These are phyloP conservation scores for Biscutella laevigata DNA, from an alignment of 441 rosid species.

Conservation along the genomic window DNA sequence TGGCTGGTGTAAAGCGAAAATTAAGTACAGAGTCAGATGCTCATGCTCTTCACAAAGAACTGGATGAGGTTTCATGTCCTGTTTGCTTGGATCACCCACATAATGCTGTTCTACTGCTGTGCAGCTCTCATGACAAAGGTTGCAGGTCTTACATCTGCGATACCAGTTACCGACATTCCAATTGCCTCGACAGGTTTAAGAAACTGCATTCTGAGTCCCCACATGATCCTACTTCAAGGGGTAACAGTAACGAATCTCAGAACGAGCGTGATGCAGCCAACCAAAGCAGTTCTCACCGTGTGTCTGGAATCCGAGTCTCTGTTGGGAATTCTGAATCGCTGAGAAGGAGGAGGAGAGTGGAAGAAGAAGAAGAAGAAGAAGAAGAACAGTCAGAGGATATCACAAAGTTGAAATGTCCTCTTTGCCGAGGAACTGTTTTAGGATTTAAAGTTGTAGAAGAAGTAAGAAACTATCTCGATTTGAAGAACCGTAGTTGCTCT, in stretches of 20 bases:
- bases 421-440: constrained; percentile 49
- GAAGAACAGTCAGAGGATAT: constrained; percentile 32
- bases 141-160: constrained; percentile 73
- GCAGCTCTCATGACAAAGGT: constrained; percentile 72
- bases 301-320: constrained; percentile 28
- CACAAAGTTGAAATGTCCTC: constrained; percentile 50
- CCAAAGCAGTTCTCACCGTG: constrained; percentile 23
- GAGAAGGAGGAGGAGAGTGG: constrained; percentile 28
- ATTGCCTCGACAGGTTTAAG: constrained; percentile 62
- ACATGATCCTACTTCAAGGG: constrained; percentile 24
- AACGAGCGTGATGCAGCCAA: not conserved
- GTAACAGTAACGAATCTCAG: not conserved
- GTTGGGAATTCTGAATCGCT: constrained; percentile 27
- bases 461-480: constrained; percentile 55
- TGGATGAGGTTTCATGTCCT: constrained; percentile 72
- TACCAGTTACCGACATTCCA: constrained; percentile 69
- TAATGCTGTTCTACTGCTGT: constrained; percentile 69
- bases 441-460: constrained; percentile 57
- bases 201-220: constrained; percentile 38
- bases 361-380: too few species aligned
- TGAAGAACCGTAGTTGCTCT: constrained; percentile 55
- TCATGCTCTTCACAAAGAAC: constrained; percentile 61
- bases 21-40: constrained; percentile 60
- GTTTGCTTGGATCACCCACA: constrained; percentile 85
- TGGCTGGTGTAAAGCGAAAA: constrained; percentile 94